Base-by-base conservation (phyloP, 169 alveolate species). In the Ophryocystis elektroscirrha region DNA sequence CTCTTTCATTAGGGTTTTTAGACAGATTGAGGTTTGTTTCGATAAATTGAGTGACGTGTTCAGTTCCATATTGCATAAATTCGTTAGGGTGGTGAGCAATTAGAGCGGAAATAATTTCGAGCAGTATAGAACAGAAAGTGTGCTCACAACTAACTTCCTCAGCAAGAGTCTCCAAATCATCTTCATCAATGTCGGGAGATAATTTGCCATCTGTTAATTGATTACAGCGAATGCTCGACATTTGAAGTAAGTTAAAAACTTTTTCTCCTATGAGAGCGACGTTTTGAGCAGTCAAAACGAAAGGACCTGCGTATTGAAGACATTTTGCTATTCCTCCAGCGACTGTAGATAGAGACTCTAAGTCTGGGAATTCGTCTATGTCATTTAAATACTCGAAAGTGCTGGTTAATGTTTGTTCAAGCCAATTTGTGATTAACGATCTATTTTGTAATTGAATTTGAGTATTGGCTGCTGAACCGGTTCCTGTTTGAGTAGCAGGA, bases 91-190 rank as follows among this genome's bases (percentile, higher is more conserved):
- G 81, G 51, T 66, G 65, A 53, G 65, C 63, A 66, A 74, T 74
- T 27, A 74, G 49, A 1, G 68, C 73, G 5, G 77, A 78, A 22
- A 74, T 46, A 4, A 74, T 46, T 52, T 74, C 84, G 61, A 74
- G 60, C 29, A 74, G 48, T 15, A 76, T 46, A 19, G 84, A 61
- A 36, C 84, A 22, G 47, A 63, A 61, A 28, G 68, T 58, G 54
- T 71, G 81, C 53, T 74, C 84, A 49, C 52, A 59, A 32, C 68
- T 79, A 27, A 68, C 84, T 30, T 68, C 79, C 27, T 61, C 65
- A 22, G 57, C 73, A 2, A 71, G 56, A 9, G 65, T 52, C 43
- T 67, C 51, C 24, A 71, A 49, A 32, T 74, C 84, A 37, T 67
- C 79, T 27, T 60, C 79, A 29, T 71, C 84, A 35, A 71, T 68